phyloP scores from a whole-genome alignment of 148 eudicot genomes.

The Rheum nobile region DNA sequence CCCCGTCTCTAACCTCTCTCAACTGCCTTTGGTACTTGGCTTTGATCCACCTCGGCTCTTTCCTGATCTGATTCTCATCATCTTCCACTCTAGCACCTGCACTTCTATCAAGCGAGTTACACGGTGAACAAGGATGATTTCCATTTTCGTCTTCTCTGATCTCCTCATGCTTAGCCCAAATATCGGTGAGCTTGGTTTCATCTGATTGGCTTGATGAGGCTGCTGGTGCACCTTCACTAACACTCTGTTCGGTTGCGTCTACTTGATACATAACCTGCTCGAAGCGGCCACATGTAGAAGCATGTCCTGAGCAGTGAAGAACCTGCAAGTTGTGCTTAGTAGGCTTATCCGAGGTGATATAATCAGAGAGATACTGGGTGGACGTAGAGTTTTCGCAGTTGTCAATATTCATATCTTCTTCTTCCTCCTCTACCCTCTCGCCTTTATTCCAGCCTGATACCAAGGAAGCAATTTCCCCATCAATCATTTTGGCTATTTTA shows the following conservation, averaged over 20 bases:
- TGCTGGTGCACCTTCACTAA: conserved; percentile 19
- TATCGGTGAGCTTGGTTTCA: background rate
- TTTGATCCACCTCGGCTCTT: conserved; percentile 9
- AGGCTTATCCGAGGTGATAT: conserved; percentile 11
- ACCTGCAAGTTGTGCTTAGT: conserved; percentile 20
- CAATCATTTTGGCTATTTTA: conserved; percentile 53
- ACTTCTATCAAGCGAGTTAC: background rate
- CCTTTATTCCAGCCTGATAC: conserved; percentile 42
- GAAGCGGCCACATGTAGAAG: conserved; percentile 41
- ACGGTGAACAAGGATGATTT: background rate
- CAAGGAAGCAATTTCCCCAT: conserved; percentile 32
- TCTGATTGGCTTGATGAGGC: conserved; percentile 21
- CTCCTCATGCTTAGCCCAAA: conserved; percentile 8
- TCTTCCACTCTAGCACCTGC: background rate
- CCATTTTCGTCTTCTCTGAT: background rate
- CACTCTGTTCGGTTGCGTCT: background rate
- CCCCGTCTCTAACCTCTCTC: conserved; percentile 26
- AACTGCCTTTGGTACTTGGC: background rate
- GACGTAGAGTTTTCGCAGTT: conserved; percentile 27
- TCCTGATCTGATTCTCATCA: conserved; percentile 6
- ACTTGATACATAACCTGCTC: conserved; percentile 44
- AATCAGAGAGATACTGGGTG: conserved; percentile 12
- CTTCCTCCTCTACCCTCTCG: conserved; percentile 5
- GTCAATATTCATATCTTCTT: background rate
- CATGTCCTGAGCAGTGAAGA: conserved; percentile 18